phyloP scores from a whole-genome alignment of 208 protist genomes.

The Acanthamoeba triangularis region DNA sequence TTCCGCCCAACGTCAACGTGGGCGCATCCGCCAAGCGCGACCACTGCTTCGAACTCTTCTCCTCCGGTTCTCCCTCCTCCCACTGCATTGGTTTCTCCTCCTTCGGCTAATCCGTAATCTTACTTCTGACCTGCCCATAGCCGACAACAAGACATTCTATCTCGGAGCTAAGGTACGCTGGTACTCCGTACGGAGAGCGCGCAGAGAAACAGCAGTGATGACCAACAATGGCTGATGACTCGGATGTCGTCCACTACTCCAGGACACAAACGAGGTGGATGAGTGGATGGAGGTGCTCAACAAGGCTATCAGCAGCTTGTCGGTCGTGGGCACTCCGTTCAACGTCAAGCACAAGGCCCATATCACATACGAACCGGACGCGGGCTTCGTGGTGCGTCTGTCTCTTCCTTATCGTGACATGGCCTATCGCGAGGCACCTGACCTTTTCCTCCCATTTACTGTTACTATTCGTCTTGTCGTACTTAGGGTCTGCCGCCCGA shows the following conservation, averaged over 20 bases:
- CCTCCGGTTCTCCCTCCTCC: neutral
- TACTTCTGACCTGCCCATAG: neutral
- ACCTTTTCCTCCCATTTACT: too few relatives aligned
- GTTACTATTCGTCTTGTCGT: too few relatives aligned
- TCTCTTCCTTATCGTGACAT: neutral
- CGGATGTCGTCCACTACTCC: neutral
- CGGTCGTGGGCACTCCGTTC: constrained; percentile 80
- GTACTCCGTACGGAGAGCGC: neutral
- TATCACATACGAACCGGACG: constrained; percentile 81
- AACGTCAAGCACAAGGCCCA: constrained; percentile 85
- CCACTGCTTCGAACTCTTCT: constrained; percentile 67
- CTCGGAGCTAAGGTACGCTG: neutral
- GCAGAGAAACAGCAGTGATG: neutral
- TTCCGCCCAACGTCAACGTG: constrained; percentile 21
- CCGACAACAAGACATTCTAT: constrained; percentile 64
- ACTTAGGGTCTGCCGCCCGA: constrained; percentile 81
- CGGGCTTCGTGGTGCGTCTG: constrained; percentile 73
- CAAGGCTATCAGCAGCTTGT: constrained; percentile 15
- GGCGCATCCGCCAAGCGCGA: neutral
- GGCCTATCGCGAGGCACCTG: too few relatives aligned
- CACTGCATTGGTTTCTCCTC: neutral
- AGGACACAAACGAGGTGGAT: constrained; percentile 23
- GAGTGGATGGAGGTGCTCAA: constrained; percentile 23
- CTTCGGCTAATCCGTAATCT: too few relatives aligned
- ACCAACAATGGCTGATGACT: neutral